These are phyloP conservation scores for Trichocladium antarcticum DNA, from an alignment of 495 filamentous ascomycete species.

Conservation along the genomic window DNA sequence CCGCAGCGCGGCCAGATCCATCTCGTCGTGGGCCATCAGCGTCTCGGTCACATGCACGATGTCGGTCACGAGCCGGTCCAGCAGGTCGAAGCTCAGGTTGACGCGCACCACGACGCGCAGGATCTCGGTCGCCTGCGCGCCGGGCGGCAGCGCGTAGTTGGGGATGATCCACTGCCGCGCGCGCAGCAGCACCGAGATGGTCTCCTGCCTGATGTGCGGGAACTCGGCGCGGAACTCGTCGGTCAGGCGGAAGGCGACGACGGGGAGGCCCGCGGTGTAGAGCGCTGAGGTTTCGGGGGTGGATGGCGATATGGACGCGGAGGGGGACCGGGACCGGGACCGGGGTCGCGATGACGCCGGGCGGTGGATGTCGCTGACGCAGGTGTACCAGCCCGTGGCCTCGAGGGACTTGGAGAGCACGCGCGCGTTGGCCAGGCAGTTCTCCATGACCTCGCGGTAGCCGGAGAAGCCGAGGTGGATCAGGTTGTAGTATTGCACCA, in stretches of 20 bases:
- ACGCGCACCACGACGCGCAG: conserved; percentile 59
- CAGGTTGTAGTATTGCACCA: conserved; percentile 68
- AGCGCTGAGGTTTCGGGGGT: conserved; percentile 42
- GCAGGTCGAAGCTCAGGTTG: conserved; percentile 55
- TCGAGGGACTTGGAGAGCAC: conserved; percentile 58
- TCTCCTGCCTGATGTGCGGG: conserved; percentile 55
- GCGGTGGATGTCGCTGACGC: conserved; percentile 59
- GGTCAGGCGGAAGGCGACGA: conserved; percentile 57
- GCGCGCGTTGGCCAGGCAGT: conserved; percentile 57
- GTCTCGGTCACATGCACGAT: conserved; percentile 46
- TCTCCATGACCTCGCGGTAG: conserved; percentile 57
- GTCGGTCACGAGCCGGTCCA: conserved; percentile 51
- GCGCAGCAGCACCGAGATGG: conserved; percentile 52
- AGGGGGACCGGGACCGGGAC: too few relatives aligned
- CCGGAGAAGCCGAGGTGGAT: conserved; percentile 61
- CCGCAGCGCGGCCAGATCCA: conserved; percentile 35
- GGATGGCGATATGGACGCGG: conserved; percentile 12
- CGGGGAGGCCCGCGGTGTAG: conserved; percentile 59
- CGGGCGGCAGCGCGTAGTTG: conserved; percentile 61
- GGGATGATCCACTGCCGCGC: conserved; percentile 68
- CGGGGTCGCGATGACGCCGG: too few relatives aligned
- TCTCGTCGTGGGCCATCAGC: conserved; percentile 42
- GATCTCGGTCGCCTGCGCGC: conserved; percentile 53
- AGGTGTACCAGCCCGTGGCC: conserved; percentile 57
- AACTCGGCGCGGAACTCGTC: conserved; percentile 52